Evolutionary conservation across 345 rosid species (phyloP), one percentile per base, ranked within the genome.

Genomic region (Moringa oleifera): DNA sequence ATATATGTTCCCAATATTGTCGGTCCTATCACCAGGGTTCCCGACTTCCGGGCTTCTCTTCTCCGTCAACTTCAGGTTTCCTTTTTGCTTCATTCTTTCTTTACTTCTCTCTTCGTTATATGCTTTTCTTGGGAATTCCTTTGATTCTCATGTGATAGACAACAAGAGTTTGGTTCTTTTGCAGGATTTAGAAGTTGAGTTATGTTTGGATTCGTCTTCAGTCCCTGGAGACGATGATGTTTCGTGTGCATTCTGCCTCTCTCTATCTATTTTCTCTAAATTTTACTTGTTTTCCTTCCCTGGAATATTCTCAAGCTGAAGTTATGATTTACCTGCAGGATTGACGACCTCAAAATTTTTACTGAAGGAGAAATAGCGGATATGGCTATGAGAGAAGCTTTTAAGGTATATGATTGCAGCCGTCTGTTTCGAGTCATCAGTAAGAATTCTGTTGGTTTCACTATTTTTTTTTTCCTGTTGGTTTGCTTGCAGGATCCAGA

Each of bases 311-410:
- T 5, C 17, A 15, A 41, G 47, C 12, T 1, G 13, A 41, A 11
- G 47, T 41, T 2, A 15, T 41, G 5, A 22, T 57, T 51, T 19
- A 51, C 65, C 25, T 57, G 71, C 64, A 74, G 78, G 58, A 66
- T 52, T 51, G 71, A 69, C 25, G 0, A 45, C 25, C 78, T 69
- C 54, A 69, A 69, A 66, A 61, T 69, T 46, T 69, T 65, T 33
- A 74, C 78, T 0, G 78, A 74, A 1, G 78, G 65, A 55, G 74
- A 69, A 52, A 68, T 74, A 37, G 66, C 78, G 0, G 58, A 69
- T 50, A 69, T 69, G 67, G 78, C 78, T 18, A 56, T 74, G 64
- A 74, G 69, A 61, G 78, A 74, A 65, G 74, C 71, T 41, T 74
- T 74, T 51, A 21, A 15, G 55, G 78, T 69, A 50, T 1, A 23